These are phyloP conservation scores for Hypsizygus ulmarius DNA, from an alignment of 1,284 basidiomycete species.

Conservation along the genomic window DNA sequence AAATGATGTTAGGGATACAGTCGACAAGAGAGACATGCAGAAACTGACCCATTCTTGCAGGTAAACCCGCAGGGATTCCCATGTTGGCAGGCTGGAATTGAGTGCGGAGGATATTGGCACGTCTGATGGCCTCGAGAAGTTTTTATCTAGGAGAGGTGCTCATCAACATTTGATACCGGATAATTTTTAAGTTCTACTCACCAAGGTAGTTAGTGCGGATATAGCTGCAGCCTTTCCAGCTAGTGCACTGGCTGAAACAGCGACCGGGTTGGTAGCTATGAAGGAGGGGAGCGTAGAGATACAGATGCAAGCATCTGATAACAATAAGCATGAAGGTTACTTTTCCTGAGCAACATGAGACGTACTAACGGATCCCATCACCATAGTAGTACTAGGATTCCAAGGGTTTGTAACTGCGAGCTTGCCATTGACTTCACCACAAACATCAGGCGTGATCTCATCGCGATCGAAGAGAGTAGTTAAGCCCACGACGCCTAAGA, in stretches of 20 bases:
- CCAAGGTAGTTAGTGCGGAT: slow-evolving; percentile 32
- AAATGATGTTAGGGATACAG: background rate
- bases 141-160: background rate
- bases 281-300: slow-evolving; percentile 35
- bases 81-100: slow-evolving; percentile 34
- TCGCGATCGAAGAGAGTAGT: slow-evolving; percentile 14
- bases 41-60: slow-evolving; percentile 43
- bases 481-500: slow-evolving; percentile 11
- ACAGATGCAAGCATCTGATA: slow-evolving; percentile 39
- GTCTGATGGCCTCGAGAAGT: slow-evolving; percentile 27
- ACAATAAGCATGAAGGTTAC: background rate
- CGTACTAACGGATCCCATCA: slow-evolving; percentile 34
- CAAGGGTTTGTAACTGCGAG: slow-evolving; percentile 31
- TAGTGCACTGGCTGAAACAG: slow-evolving; percentile 28
- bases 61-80: slow-evolving; percentile 42
- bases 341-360: background rate
- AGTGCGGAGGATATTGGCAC: slow-evolving; percentile 45
- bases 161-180: background rate
- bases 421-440: slow-evolving; percentile 35
- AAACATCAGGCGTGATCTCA: slow-evolving; percentile 32
- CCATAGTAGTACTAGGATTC: slow-evolving; percentile 21
- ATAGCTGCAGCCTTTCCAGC: slow-evolving; percentile 31
- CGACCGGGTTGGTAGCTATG: slow-evolving; percentile 30
- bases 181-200: slow-evolving; percentile 18
- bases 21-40: background rate